Percentiles rank a stretch among this genome's conserved stretches.
Evolutionary conservation across 2,329 filamentous ascomycete genomes (phyloP).

Genomic region (Ophiostoma tasmaniense): DNA sequence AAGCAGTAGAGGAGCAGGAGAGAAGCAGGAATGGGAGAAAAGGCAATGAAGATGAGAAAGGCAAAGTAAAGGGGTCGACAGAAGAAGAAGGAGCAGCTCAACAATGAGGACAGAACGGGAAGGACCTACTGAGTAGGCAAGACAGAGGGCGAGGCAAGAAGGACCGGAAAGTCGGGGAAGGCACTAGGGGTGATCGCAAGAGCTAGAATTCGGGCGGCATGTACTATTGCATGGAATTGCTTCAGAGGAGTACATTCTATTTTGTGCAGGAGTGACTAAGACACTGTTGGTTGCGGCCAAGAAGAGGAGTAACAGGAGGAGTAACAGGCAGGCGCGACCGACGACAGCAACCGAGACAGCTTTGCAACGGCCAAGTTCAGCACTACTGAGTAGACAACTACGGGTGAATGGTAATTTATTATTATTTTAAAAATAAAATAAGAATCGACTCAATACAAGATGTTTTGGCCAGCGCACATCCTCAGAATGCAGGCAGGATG

Average conservation of each 20-base stretch:
- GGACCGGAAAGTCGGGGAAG: not conserved
- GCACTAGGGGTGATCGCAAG: not conserved
- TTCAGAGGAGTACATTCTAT: not conserved
- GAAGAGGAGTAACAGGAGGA: constrained; percentile 11
- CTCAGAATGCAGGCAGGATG: not conserved
- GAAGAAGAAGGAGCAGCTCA: not conserved
- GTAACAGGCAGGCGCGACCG: not conserved
- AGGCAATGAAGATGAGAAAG: not conserved
- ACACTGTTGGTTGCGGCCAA: not conserved
- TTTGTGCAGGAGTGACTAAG: not conserved
- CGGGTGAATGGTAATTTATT: too few relatives aligned
- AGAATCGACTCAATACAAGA: too few relatives aligned
- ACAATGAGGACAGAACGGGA: not conserved
- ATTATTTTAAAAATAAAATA: too few relatives aligned
- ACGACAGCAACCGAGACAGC: not conserved
- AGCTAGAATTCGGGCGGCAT: not conserved
- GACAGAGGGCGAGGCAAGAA: constrained; percentile 1
- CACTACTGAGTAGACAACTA: too few relatives aligned
- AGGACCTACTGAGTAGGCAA: not conserved
- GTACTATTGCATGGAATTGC: not conserved
- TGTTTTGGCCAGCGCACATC: not conserved
- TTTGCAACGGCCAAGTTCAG: not conserved
- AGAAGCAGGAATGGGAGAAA: not conserved
- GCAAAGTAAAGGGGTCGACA: not conserved
- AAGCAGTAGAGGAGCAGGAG: not conserved